Percentiles rank a stretch among this genome's conserved stretches.
Conservation (phyloP, 805 yeast genomes). For the Candida cerambycidarum region DNA sequence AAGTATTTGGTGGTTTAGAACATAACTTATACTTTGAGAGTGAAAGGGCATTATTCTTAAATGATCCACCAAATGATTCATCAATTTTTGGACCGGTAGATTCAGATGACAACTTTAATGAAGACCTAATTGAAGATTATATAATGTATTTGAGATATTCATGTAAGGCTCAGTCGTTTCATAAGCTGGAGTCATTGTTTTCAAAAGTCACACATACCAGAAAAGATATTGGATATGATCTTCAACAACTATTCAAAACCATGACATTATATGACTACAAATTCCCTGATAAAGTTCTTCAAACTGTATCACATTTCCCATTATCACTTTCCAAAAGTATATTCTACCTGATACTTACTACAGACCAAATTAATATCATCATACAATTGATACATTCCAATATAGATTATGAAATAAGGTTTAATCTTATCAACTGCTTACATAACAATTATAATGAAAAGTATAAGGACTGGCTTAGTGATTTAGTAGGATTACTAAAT, state of each 20-base stretch:
- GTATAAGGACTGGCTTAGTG: not conserved
- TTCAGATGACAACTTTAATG: not conserved
- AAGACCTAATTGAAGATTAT: slow-evolving; percentile 10
- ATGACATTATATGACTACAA: slow-evolving; percentile 5
- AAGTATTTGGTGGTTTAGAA: not conserved
- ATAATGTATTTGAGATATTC: slow-evolving; percentile 6
- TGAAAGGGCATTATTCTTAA: slow-evolving; percentile 4
- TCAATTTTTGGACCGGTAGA: no score
- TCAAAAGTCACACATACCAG: not conserved
- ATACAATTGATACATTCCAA: slow-evolving; percentile 24
- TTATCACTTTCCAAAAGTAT: slow-evolving; percentile 36
- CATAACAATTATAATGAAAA: slow-evolving; percentile 1
- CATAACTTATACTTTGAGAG: slow-evolving; percentile 12
- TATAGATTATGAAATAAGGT: slow-evolving; percentile 31
- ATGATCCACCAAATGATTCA: not conserved
- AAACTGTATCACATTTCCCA: slow-evolving; percentile 1
- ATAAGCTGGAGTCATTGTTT: not conserved
- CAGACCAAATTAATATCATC: slow-evolving; percentile 16
- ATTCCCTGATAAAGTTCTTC: slow-evolving; percentile 1
- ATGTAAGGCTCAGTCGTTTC: slow-evolving; percentile 1
- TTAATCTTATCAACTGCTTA: slow-evolving; percentile 25
- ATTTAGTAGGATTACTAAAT: slow-evolving; percentile 46
- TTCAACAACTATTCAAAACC: slow-evolving; percentile 1
- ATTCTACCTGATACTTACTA: slow-evolving; percentile 18
- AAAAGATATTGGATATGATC: not conserved